Base-by-base conservation (phyloP, 2,329 filamentous ascomycete genomes). In the Talaromyces marneffei region DNA sequence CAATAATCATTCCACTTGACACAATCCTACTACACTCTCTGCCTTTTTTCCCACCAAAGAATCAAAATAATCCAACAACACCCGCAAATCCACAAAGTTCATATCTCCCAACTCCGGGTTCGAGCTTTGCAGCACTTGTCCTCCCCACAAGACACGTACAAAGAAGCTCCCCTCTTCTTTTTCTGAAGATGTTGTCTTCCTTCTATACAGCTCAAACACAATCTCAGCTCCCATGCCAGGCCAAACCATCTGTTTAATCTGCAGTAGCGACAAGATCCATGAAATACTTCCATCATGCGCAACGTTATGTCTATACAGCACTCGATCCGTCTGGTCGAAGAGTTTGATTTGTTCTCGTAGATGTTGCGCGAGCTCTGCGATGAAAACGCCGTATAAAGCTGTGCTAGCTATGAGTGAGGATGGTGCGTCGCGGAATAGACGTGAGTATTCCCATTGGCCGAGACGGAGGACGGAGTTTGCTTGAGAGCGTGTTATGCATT, bases 171-270 rank as follows among this genome's bases (percentile, higher is more conserved):
- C 55, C 23, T 62, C 55, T 7, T 65, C n/a, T n/a, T n/a, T n/a
- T n/a, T n/a, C 66, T 5, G 39, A 42, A 16, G 18, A 42, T 4
- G 39, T 6, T 4, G 39, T 16, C 67, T 77, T 79, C 67, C 78
- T 79, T 67, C 74, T 77, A 68, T 86, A 92, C 31, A 92, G 70
- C 76, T 93, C 90, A 70, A 92, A 91, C 0, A 92, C 83, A 0
- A 93, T 80, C 75, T 93, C 90, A 9, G 85, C 80, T 0, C 90
- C 90, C 89, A 93, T 92, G 0, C 90, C 90, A 0, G 90, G 90
- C 90, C 90, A 93, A 1, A 91, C 85, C 89, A 93, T 93, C 57
- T 79, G 72, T 23, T 91, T 86, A 1, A 89, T 69, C 75, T 93
- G 90, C 69, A 94, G 70, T 16, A 92, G 81, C 2, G 84, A 84